Evolutionary conservation across 345 rosid species (phyloP), one percentile per base, ranked within the genome.

Genomic region (Eutrema yunnanense): DNA sequence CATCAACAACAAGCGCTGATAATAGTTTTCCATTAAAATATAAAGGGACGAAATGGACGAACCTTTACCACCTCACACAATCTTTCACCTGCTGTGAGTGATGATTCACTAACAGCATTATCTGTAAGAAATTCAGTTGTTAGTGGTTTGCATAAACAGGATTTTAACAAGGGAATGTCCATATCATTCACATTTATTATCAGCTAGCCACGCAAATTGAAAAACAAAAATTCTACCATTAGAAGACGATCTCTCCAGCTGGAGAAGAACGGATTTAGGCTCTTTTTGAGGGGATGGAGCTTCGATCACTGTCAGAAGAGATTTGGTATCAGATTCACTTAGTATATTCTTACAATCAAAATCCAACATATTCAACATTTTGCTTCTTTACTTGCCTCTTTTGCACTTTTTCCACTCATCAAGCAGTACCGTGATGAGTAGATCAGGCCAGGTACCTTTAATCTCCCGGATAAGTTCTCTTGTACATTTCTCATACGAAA

Each of bases 361-460:
- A 68, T 52, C 51, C 46, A 59, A 51, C 48, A 59, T 55, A 46
- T 54, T 54, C 60, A 13, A 49, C 30, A 64, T 44, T 42, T 44
- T 1, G 32, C 26, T 19, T 75, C 11, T 62, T 48, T 36, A 79
- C 59, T 66, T 86, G 84, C 99, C 99, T 87, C 84, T 84, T 84
- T 92, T 95, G 86, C 99, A 95, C 78, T 85, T 87, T 75, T 84
- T 88, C 99, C 99, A 96, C 82, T 92, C 98, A 84, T 88, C 87
- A 82, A 80, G 72, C 32, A 96, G 76, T 57, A 90, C 89, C 2
- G 79, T 78, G 72, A 87, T 56, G 70, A 96, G 85, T 61, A 86
- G 80, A 85, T 96, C 99, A n/a, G 83, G 73, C 99, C 99, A 96
- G 71, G 57, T 66, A 70, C 99, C 97, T 82, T 81, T 86, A 34